Evolutionary conservation across 1,284 basidiomycete species (phyloP).

Genomic region (Malassezia caprae): DNA sequence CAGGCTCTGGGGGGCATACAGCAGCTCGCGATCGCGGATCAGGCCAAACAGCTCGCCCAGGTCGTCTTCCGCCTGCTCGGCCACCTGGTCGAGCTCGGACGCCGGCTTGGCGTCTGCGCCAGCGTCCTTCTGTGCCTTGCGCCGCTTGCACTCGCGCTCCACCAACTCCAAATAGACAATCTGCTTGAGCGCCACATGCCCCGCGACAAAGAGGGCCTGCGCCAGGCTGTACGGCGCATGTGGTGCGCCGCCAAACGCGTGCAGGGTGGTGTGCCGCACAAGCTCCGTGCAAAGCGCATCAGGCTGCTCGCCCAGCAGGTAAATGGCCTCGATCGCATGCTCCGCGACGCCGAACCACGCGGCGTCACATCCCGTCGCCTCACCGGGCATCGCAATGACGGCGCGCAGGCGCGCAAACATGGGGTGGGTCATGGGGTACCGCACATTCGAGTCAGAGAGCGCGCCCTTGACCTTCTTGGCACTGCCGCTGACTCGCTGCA

Average conservation of each 20-base stretch:
- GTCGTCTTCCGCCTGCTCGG: constrained; percentile 94
- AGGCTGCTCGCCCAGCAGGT: constrained; percentile 84
- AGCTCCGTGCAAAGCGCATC: constrained; percentile 72
- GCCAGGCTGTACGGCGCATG: constrained; percentile 64
- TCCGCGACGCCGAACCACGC: constrained; percentile 78
- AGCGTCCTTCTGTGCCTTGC: constrained; percentile 70
- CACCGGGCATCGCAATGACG: constrained; percentile 49
- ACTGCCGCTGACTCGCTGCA: constrained; percentile 83
- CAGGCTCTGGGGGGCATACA: constrained; percentile 74
- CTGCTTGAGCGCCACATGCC: constrained; percentile 93
- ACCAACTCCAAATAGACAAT: constrained; percentile 92
- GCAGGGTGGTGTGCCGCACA: constrained; percentile 67
- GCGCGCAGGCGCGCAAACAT: constrained; percentile 76
- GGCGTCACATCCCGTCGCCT: constrained; percentile 19
- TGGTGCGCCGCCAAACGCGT: constrained; percentile 55
- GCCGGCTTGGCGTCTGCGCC: constrained; percentile 54
- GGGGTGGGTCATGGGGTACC: constrained; percentile 75
- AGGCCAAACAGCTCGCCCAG: constrained; percentile 80
- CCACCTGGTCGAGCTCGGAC: constrained; percentile 77
- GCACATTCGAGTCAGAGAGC: constrained; percentile 71
- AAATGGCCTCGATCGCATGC: constrained; percentile 91
- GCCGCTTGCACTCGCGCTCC: constrained; percentile 91
- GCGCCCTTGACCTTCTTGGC: constrained; percentile 85
- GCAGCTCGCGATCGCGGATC: constrained; percentile 74
- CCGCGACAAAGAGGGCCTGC: constrained; percentile 84